These are phyloP conservation scores for Amphichorda felina DNA, from an alignment of 2,329 filamentous ascomycete genomes.

Conservation along the genomic window DNA sequence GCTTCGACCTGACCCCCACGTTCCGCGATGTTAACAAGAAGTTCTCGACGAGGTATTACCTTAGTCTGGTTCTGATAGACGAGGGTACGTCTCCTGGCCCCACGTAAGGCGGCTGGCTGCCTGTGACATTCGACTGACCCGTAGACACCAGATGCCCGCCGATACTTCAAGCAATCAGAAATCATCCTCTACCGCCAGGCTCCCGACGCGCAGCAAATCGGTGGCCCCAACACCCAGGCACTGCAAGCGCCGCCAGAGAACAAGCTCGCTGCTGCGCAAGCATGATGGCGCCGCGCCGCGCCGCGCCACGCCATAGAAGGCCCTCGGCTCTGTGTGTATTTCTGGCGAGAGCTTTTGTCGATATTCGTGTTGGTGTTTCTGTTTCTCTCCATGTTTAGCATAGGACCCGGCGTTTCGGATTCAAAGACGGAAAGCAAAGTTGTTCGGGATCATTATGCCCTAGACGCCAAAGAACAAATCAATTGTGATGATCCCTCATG, in stretches of 20 bases:
- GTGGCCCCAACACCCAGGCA: slow-evolving; percentile 23
- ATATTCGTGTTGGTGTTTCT: neutral
- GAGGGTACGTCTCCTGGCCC: slow-evolving; percentile 51
- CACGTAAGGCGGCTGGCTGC: neutral
- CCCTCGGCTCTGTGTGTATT: neutral
- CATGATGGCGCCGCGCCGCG: neutral
- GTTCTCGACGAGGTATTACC: slow-evolving; percentile 95
- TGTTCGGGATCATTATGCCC: neutral
- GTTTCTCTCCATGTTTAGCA: slow-evolving; percentile 19
- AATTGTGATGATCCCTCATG: slow-evolving; percentile 1
- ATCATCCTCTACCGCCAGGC: slow-evolving; percentile 90
- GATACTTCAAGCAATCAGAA: slow-evolving; percentile 99
- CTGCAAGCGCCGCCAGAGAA: slow-evolving; percentile 31
- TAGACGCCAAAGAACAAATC: slow-evolving; percentile 2
- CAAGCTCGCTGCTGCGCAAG: slow-evolving; percentile 21
- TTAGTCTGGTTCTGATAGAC: slow-evolving; percentile 90
- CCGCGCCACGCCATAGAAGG: neutral
- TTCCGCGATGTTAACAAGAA: slow-evolving; percentile 99
- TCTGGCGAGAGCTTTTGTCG: neutral
- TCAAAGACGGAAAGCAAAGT: slow-evolving; percentile 2
- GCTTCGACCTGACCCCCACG: slow-evolving; percentile 93
- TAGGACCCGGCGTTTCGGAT: slow-evolving; percentile 25
- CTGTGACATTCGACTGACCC: neutral
- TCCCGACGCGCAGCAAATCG: slow-evolving; percentile 33
- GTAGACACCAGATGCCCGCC: slow-evolving; percentile 59